A percentile compares a stretch with the other conserved stretches of the same genome.
Conservation (phyloP, 768 basidiomycete species). For the Termitomyces sp. region DNA sequence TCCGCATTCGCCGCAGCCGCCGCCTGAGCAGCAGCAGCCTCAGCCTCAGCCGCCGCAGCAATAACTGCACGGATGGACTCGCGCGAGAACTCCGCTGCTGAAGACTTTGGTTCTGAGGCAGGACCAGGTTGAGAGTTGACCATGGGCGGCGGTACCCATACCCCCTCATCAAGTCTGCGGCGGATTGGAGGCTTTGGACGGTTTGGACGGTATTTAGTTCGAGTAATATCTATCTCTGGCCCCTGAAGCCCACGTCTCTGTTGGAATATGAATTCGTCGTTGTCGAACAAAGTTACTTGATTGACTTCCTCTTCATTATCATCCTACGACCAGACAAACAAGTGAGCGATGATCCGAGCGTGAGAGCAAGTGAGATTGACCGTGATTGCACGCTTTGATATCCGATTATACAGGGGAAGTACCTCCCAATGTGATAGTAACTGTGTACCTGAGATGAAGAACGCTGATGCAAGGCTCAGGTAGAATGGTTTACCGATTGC, state of each 20-base stretch:
- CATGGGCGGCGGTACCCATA: not conserved
- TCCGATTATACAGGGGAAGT: conserved; percentile 75
- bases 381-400: conserved; percentile 61
- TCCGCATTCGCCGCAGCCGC: conserved; percentile 24
- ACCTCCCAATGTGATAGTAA: conserved; percentile 77
- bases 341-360: not conserved
- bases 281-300: not conserved
- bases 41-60: conserved; percentile 23
- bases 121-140: not conserved
- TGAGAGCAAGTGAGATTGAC: conserved; percentile 14
- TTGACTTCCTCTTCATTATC: not conserved
- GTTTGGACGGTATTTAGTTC: conserved; percentile 1
- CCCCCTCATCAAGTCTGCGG: not conserved
- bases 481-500: conserved; percentile 44
- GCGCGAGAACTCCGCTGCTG: conserved; percentile 11
- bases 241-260: not conserved
- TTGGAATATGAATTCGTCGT: conserved; percentile 3
- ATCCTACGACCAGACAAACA: not conserved
- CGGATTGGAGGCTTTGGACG: not conserved
- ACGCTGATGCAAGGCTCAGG: not conserved
- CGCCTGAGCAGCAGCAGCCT: conserved; percentile 26
- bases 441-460: conserved; percentile 26
- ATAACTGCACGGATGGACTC: conserved; percentile 31
- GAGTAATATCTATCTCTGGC: conserved; percentile 1
- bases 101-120: not conserved